Percentiles rank a stretch among this genome's conserved stretches.
These are phyloP conservation scores for Dothistroma septosporum DNA, from an alignment of 2,329 filamentous ascomycete genomes.

Conservation along the genomic window DNA sequence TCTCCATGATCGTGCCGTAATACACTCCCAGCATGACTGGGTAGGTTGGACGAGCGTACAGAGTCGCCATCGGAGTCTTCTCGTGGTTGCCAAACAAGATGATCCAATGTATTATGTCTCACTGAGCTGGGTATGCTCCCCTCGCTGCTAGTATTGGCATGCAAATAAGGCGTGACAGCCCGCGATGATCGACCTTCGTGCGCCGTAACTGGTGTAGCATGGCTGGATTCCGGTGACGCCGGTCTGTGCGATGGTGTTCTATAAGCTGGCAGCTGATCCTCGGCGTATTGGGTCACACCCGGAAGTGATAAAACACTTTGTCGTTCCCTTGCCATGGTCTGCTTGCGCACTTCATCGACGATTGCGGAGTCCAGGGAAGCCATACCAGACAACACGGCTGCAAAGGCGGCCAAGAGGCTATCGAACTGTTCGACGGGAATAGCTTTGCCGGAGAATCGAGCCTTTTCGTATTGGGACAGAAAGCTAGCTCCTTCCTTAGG, in stretches of 20 bases:
- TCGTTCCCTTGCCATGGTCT: constrained; percentile 21
- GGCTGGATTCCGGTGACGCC: constrained; percentile 20
- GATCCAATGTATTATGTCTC: constrained; percentile 17
- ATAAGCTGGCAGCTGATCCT: constrained; percentile 2
- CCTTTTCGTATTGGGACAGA: constrained; percentile 72
- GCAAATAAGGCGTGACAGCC: constrained; percentile 23
- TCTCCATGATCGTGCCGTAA: constrained; percentile 17
- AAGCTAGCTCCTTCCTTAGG: constrained; percentile 56
- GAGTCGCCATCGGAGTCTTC: constrained; percentile 3
- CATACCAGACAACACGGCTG: constrained; percentile 75
- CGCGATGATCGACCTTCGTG: constrained; percentile 21
- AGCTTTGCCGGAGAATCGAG: constrained; percentile 71
- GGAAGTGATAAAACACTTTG: not conserved
- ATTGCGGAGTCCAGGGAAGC: constrained; percentile 54
- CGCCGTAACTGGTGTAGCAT: constrained; percentile 29
- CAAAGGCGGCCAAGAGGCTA: constrained; percentile 77
- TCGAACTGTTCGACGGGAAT: constrained; percentile 70
- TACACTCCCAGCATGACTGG: constrained; percentile 30
- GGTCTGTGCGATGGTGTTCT: constrained; percentile 15
- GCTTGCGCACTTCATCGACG: constrained; percentile 42
- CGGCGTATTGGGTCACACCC: constrained; percentile 2
- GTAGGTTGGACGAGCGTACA: constrained; percentile 20
- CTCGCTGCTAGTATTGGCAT: constrained; percentile 19
- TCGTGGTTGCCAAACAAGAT: constrained; percentile 2
- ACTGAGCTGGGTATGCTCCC: constrained; percentile 29